Percentiles rank a stretch among this genome's conserved stretches.
Evolutionary conservation across 1,284 basidiomycete species (phyloP).

Genomic region (Ceratobasidium sp.): DNA sequence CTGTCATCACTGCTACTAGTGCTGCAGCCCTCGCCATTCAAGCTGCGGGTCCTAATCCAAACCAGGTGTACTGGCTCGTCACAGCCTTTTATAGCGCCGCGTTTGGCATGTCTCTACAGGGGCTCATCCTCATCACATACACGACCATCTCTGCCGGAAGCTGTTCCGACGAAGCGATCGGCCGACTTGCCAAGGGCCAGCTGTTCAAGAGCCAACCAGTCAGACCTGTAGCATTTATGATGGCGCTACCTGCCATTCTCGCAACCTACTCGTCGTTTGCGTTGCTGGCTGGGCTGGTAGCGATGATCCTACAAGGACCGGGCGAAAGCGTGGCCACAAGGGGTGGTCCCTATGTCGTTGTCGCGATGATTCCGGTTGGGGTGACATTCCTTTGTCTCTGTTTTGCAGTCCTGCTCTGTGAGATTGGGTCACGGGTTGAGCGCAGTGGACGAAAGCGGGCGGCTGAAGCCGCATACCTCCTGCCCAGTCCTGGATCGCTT

Average conservation of each 20-base stretch:
- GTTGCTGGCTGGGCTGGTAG: constrained; percentile 1
- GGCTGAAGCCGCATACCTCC: too few relatives aligned
- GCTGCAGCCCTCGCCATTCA: constrained; percentile 31
- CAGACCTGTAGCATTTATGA: neutral
- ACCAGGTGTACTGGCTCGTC: constrained; percentile 19
- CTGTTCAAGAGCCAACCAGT: constrained; percentile 1
- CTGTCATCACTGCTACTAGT: constrained; percentile 33
- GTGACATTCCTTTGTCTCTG: neutral
- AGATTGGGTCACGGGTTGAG: constrained; percentile 15
- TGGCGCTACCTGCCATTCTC: constrained; percentile 15
- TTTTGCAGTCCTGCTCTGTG: constrained; percentile 8
- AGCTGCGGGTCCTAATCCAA: neutral
- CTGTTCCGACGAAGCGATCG: constrained; percentile 23
- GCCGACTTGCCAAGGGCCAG: constrained; percentile 7
- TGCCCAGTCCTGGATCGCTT: too few relatives aligned
- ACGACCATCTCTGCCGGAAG: constrained; percentile 22
- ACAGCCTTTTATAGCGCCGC: constrained; percentile 23
- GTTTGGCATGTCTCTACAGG: constrained; percentile 30
- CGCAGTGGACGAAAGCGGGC: neutral
- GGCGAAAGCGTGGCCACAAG: neutral
- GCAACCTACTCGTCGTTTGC: constrained; percentile 21
- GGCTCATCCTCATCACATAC: constrained; percentile 17
- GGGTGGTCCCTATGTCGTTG: neutral
- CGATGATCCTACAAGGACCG: constrained; percentile 6
- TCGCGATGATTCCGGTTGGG: constrained; percentile 12